Percentiles rank a stretch among this genome's conserved stretches.
These are phyloP conservation scores for Lanmaoa rubissima DNA, from an alignment of 768 basidiomycete species.

Conservation along the genomic window DNA sequence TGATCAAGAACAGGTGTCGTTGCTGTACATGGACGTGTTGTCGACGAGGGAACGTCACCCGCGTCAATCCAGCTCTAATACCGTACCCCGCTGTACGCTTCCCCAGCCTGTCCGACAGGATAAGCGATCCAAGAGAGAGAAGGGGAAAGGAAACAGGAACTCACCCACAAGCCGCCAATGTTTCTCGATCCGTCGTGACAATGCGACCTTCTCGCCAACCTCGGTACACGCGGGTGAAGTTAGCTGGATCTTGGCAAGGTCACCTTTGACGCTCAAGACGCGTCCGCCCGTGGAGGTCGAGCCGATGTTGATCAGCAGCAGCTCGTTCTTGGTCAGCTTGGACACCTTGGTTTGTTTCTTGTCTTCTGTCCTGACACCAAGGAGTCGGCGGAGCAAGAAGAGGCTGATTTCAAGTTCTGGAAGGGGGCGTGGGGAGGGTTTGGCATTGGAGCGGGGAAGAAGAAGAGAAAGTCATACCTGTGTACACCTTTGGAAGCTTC, in stretches of 20 bases:
- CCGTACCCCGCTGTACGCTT: conserved; percentile 82
- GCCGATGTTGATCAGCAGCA: conserved; percentile 95
- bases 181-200: conserved; percentile 94
- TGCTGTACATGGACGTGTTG: background rate
- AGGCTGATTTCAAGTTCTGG: conserved; percentile 88
- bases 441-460: background rate
- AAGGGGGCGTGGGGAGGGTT: no score
- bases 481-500: conserved; percentile 90
- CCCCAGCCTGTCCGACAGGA: conserved; percentile 50
- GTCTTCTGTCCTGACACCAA: conserved; percentile 99
- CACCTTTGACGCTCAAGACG: conserved; percentile 90
- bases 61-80: conserved; percentile 70
- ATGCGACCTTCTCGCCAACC: conserved; percentile 95
- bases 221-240: conserved; percentile 96
- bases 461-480: conserved; percentile 45
- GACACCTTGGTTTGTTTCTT: conserved; percentile 97
- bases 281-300: conserved; percentile 97
- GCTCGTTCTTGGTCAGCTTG: conserved; percentile 88
- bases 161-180: conserved; percentile 95
- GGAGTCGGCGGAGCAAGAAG: conserved; percentile 90
- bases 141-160: conserved; percentile 29
- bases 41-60: background rate
- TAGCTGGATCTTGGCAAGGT: conserved; percentile 90
- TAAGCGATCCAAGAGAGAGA: background rate
- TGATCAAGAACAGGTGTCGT: background rate